These are phyloP conservation scores for Jackrogersella multiformis DNA, from an alignment of 495 filamentous ascomycete species.

Conservation along the genomic window DNA sequence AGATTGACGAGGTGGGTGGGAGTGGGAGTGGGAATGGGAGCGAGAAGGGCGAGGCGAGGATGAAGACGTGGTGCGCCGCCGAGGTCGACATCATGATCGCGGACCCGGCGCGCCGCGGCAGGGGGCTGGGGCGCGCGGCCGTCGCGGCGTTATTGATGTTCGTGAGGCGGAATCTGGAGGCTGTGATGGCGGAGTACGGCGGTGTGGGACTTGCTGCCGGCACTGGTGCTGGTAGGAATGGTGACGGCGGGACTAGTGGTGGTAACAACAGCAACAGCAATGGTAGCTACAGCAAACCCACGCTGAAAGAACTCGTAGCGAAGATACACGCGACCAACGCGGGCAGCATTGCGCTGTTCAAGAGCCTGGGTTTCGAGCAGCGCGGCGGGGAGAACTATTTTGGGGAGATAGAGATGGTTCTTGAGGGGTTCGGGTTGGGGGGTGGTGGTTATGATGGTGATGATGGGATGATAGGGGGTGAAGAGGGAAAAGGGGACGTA, in stretches of 20 bases:
- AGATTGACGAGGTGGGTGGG: constrained; percentile 45
- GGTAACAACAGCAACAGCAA: too few relatives aligned
- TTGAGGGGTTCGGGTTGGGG: constrained; percentile 36
- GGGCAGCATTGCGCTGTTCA: constrained; percentile 56
- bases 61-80: constrained; percentile 58
- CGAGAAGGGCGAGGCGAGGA: not conserved
- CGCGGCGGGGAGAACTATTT: constrained; percentile 60
- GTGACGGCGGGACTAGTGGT: too few relatives aligned
- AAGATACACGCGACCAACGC: constrained; percentile 57
- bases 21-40: not conserved
- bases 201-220: not conserved
- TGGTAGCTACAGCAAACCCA: too few relatives aligned
- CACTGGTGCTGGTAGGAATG: too few relatives aligned
- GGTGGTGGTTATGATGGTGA: too few relatives aligned
- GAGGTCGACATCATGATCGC: constrained; percentile 95
- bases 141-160: constrained; percentile 75
- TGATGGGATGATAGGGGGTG: not conserved
- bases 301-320: constrained; percentile 52
- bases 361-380: constrained; percentile 55
- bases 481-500: too few relatives aligned
- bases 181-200: constrained; percentile 69
- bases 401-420: constrained; percentile 58
- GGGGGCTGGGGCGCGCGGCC: constrained; percentile 71
- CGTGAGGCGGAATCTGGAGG: constrained; percentile 57
- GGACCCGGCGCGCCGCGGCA: constrained; percentile 60